Evolutionary conservation across 306 rosid species (phyloP), one percentile per base, ranked within the genome.

Genomic region (Ceratonia siliqua): DNA sequence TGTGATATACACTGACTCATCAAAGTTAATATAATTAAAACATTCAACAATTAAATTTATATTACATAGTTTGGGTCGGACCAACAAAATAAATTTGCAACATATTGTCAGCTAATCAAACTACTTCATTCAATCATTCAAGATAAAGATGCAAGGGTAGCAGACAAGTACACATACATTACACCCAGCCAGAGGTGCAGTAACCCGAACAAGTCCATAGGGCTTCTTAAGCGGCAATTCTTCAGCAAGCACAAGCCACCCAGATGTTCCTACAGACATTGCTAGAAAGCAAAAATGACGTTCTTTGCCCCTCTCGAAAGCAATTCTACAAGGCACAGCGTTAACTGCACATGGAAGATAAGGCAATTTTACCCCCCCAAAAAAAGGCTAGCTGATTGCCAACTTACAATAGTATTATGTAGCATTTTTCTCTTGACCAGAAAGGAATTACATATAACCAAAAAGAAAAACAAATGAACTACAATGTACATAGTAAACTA

Each of bases 251-350:
- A 85, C 73, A 39, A 87, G 81, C 96, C 97, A 91, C 41, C 98
- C 98, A 30, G 89, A 87, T 68, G 82, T 77, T 83, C 97, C 96
- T 54, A 50, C 67, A 45, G 96, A 86, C 74, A 86, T 52, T 58
- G 97, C 91, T 77, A 88, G 81, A 68, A 94, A 87, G 84, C 28
- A 82, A 75, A 94, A 82, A 61, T 87, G 90, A 17, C 88, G 88
- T 49, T 91, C 97, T 79, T 84, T 94, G 52, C 98, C 97, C 80
- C 90, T 87, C 89, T 90, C 97, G 45, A 94, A 94, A 11, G 97
- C 90, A 78, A 94, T 90, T 85, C 95, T 87, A 81, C 98, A 94
- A 78, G 95, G 90, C 77, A 94, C 80, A 0, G 96, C 92, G 73
- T 87, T 86, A 75, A 68, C 98, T 94, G 86, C 86, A 79, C 67